Conservation (phyloP, 495 filamentous ascomycete genomes). For the Penicillium fimorum region DNA sequence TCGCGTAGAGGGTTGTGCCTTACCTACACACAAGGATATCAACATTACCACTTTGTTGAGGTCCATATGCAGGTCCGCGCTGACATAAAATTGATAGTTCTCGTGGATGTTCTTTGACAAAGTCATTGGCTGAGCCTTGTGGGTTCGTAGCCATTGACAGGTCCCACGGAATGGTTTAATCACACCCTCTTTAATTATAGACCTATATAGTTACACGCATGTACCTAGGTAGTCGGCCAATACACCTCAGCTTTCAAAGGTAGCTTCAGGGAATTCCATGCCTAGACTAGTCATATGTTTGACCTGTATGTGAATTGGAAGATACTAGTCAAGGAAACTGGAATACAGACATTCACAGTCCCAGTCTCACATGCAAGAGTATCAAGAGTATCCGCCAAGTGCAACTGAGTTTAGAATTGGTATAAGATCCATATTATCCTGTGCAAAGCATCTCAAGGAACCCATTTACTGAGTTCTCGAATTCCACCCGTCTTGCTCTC, state of each 20-base stretch:
- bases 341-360: background rate
- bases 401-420: background rate
- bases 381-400: background rate
- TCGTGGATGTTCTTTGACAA: background rate
- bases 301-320: background rate
- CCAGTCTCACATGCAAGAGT: background rate
- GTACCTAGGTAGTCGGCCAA: too few species aligned
- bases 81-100: background rate
- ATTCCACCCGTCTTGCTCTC: background rate
- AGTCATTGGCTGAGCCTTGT: background rate
- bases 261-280: background rate
- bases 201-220: too few species aligned
- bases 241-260: background rate
- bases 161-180: background rate
- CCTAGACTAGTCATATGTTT: background rate
- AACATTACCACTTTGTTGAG: background rate
- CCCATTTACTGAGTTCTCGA: background rate
- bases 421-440: background rate
- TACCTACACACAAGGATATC: background rate
- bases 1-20: background rate
- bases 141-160: background rate
- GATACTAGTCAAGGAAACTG: background rate
- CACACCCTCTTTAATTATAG: too few species aligned
- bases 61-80: background rate
- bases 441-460: background rate